A percentile compares a stretch with the other conserved stretches of the same genome.
Evolutionary conservation across 1,139 yeast species (phyloP).

Genomic region (Sugiyamaella grinbergsii): DNA sequence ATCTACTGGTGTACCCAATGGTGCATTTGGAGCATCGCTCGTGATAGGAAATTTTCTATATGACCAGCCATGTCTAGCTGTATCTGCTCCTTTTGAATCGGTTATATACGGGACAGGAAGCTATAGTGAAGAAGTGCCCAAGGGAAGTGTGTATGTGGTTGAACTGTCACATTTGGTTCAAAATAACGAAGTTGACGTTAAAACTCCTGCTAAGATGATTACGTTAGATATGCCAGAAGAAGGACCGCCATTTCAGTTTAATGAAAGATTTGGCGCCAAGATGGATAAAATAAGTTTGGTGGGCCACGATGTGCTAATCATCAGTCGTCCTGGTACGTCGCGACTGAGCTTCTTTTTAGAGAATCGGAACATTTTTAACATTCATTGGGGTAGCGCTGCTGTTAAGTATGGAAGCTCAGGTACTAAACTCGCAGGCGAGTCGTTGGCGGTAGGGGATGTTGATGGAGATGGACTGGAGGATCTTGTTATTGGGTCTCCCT

Average conservation of each 20-base stretch:
- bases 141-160: conserved; percentile 32
- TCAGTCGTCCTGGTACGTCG: conserved; percentile 43
- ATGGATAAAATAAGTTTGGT: conserved; percentile 30
- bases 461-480: conserved; percentile 47
- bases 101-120: conserved; percentile 10
- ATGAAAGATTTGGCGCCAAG: conserved; percentile 39
- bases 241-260: conserved; percentile 17
- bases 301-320: conserved; percentile 36
- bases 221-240: conserved; percentile 13
- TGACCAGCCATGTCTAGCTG: conserved; percentile 46
- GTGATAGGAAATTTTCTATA: conserved; percentile 47
- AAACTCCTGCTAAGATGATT: conserved; percentile 9
- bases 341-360: conserved; percentile 37
- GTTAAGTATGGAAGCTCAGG: conserved; percentile 46
- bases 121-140: conserved; percentile 22
- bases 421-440: conserved; percentile 43
- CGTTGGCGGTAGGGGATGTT: conserved; percentile 41
- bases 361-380: conserved; percentile 30
- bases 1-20: conserved; percentile 33
- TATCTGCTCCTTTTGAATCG: conserved; percentile 53
- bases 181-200: not conserved
- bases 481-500: conserved; percentile 50
- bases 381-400: conserved; percentile 31
- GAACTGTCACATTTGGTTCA: conserved; percentile 21
- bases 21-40: conserved; percentile 48